Evolutionary conservation across 345 rosid species (phyloP).

Genomic region (Pelargonium nanum): DNA sequence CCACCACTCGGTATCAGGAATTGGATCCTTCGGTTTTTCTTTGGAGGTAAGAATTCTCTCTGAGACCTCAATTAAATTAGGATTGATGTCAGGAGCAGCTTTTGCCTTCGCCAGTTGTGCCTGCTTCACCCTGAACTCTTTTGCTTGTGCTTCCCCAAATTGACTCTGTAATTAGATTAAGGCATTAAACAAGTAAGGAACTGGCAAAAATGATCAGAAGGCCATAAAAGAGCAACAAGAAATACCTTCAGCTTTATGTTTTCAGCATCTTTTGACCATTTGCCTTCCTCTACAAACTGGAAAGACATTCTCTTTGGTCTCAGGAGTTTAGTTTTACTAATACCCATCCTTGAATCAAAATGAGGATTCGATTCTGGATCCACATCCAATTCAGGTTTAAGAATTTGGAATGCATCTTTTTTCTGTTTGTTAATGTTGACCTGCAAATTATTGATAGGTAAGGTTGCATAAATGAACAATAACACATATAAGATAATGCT

Average conservation of each 20-base stretch:
- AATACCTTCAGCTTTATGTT: constrained; percentile 62
- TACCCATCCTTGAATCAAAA: constrained; percentile 77
- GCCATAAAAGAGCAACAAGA: neutral
- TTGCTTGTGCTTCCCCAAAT: constrained; percentile 93
- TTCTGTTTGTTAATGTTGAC: constrained; percentile 96
- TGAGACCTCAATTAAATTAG: constrained; percentile 82
- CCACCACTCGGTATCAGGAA: constrained; percentile 98
- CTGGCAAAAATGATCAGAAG: constrained; percentile 4
- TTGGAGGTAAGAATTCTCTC: constrained; percentile 61
- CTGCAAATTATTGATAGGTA: constrained; percentile 27
- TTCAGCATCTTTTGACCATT: constrained; percentile 94
- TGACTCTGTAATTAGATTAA: constrained; percentile 43
- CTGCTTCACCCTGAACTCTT: constrained; percentile 84
- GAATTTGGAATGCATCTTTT: constrained; percentile 91
- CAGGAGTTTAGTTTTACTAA: constrained; percentile 65
- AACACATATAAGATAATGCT: constrained; percentile 9
- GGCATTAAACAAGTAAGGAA: constrained; percentile 6
- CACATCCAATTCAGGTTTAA: constrained; percentile 80
- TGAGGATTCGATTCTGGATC: constrained; percentile 76
- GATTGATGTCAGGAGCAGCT: constrained; percentile 74
- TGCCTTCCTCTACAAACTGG: constrained; percentile 97
- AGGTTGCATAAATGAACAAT: neutral
- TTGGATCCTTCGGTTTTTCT: constrained; percentile 69
- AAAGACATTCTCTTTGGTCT: constrained; percentile 84
- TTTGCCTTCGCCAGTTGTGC: constrained; percentile 83